Base-by-base conservation (phyloP, 352 stramenopile genomes). In the Pythium vanterpoolii region DNA sequence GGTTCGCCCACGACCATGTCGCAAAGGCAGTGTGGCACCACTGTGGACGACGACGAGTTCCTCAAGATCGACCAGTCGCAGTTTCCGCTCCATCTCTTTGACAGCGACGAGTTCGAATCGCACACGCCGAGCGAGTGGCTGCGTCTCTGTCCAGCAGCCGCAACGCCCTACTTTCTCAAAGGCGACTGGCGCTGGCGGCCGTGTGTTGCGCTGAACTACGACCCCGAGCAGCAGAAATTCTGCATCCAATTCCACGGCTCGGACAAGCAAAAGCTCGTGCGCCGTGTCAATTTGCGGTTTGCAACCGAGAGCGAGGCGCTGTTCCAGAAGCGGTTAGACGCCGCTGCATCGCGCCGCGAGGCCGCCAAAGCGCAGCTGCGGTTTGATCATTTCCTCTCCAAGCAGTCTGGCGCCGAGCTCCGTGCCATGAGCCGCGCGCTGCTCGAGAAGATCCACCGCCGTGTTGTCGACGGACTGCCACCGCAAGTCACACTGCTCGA, bases 261-360 rank as follows among this genome's bases (percentile, higher is more conserved):
- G 0, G 89, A 96, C 56, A 79, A 79, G 33, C 78, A 90, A 21
- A 98, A 98, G 56, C 77, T 69, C 47, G 90, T 98, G 33, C 73
- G 79, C 16, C 73, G 93, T 52, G 95, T 98, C 73, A 98, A 98
- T 52, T 68, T 98, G 30, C 83, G 89, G 36, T 98, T 98, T 61
- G 86, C 94, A 36, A 85, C 57, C 14, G 86, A 98, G 69, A 69
- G 77, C 14, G 53, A 73, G 3, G 65, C 76, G 23, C 51, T 66
- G 19, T 98, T 96, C 64, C 74, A 96, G 54, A 52, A 66, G 24
- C 84, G 90, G 4, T 74, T 96, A 13, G 74, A 88, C 21, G 73
- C 77, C 0, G 93, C 93, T 0, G 51, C 81, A 39, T 56, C 59
- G 19, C 68, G 79, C 5, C 69, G 90, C 7, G 86, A 96, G 9